Evolutionary conservation across 805 yeast species (phyloP), one percentile per base, ranked within the genome.

Genomic region (Kazachstania taianensis): DNA sequence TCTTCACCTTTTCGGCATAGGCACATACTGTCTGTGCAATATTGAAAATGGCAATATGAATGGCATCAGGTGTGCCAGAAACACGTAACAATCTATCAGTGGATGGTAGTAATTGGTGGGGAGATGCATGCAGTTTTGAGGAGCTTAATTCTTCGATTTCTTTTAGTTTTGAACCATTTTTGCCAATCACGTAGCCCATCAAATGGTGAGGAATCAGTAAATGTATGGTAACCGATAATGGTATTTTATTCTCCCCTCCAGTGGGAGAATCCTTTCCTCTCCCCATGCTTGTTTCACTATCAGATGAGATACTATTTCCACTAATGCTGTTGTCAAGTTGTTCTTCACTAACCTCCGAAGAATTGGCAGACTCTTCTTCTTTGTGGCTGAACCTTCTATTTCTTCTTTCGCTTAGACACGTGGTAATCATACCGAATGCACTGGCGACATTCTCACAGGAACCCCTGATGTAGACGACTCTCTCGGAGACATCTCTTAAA

Each of bases 61-160:
- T 72, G 2, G 94, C 86, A 60, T 84, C 94, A 1, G 86, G 85
- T 10, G 81, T 89, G 5, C 94, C 94, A 5, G 70, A 64, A 6
- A 84, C 70, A 17, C 75, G 67, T 32, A 85, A 62, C 15, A 81
- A 65, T 40, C 94, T 67, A 54, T 85, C 95, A 12, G 86, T 82
- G 1, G 89, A 79, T 41, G 70, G 72, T 1, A 92, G 82, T 44
- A 85, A 61, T 12, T 78, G 72, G 31, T 73, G 72, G 28, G 79
- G 84, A 17, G 79, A 81, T 2, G 94, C 92, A 45, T 69, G 72
- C 38, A 85, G 65, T 39, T 72, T 68, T 2, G 94, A 87, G 3
- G 89, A 86, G 12, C 92, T 81, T 42, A 70, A 69, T 37, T 79
- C 86, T 57, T 84, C 94, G 43, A 84, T 82, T 55, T 83, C 89